These are phyloP conservation scores for Cladosporium sp. DNA, from an alignment of 2,329 filamentous ascomycete species.

Conservation along the genomic window DNA sequence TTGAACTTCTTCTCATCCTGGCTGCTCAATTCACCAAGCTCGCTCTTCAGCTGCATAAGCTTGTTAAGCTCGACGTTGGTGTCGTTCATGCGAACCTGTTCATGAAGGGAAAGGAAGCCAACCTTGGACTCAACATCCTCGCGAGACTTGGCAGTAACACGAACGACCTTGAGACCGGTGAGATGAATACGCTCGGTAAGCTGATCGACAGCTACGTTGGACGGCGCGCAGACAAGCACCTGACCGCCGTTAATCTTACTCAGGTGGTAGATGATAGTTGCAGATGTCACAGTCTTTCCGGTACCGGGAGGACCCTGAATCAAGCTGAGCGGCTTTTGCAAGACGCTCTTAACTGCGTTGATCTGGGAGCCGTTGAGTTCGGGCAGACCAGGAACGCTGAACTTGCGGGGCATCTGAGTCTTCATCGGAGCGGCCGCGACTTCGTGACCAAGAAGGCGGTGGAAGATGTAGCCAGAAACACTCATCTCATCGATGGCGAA, in stretches of 20 bases:
- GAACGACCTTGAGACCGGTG: slow-evolving; percentile 93
- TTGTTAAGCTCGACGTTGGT: slow-evolving; percentile 92
- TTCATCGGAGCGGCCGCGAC: slow-evolving; percentile 95
- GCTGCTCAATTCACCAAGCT: slow-evolving; percentile 87
- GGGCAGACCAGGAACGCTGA: slow-evolving; percentile 89
- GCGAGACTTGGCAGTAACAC: slow-evolving; percentile 96
- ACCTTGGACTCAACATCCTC: slow-evolving; percentile 99
- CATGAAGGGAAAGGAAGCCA: slow-evolving; percentile 89
- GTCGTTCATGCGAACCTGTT: slow-evolving; percentile 95
- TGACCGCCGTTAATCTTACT: slow-evolving; percentile 94
- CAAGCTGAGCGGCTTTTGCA: slow-evolving; percentile 89
- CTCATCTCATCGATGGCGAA: slow-evolving; percentile 98
- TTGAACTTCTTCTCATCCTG: slow-evolving; percentile 99
- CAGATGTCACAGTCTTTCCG: slow-evolving; percentile 97
- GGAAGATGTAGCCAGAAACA: slow-evolving; percentile 97
- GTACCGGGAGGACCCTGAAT: slow-evolving; percentile 97
- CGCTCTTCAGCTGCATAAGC: slow-evolving; percentile 87
- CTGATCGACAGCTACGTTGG: slow-evolving; percentile 97
- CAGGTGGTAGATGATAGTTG: slow-evolving; percentile 97
- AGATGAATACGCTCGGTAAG: slow-evolving; percentile 95
- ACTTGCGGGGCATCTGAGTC: slow-evolving; percentile 92
- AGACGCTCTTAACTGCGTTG: slow-evolving; percentile 90
- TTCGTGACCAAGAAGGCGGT: slow-evolving; percentile 92
- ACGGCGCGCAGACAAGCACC: slow-evolving; percentile 93
- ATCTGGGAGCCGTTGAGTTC: slow-evolving; percentile 96